Percentiles rank a stretch among this genome's conserved stretches.
These are phyloP conservation scores for Thozetella sp. DNA, from an alignment of 495 filamentous ascomycete genomes.

Conservation along the genomic window DNA sequence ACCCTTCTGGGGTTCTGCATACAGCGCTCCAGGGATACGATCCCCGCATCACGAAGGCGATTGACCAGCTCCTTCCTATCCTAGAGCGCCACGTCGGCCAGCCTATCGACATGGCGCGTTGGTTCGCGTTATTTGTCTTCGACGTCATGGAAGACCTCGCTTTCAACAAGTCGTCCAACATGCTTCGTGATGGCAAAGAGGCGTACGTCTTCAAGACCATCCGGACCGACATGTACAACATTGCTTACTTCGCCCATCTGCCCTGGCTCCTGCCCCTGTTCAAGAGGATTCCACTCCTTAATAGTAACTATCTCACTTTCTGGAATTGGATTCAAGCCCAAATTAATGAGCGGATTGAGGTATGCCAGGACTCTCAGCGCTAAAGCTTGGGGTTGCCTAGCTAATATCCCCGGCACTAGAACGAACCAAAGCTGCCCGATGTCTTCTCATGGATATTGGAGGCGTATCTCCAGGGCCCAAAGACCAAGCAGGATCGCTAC, in stretches of 20 bases:
- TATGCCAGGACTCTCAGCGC: too few species aligned
- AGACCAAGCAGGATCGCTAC: slow-evolving; percentile 29
- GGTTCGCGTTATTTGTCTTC: slow-evolving; percentile 49
- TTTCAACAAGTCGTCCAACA: slow-evolving; percentile 45
- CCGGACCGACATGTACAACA: slow-evolving; percentile 19
- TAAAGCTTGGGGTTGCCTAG: too few species aligned
- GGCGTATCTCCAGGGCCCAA: slow-evolving; percentile 27
- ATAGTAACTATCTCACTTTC: slow-evolving; percentile 16
- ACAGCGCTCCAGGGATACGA: slow-evolving; percentile 17
- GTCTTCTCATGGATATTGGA: slow-evolving; percentile 38
- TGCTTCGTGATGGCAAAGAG: slow-evolving; percentile 14
- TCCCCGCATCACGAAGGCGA: slow-evolving; percentile 16
- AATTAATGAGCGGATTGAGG: slow-evolving; percentile 34
- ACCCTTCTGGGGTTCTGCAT: too few species aligned
- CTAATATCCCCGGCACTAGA: too few species aligned
- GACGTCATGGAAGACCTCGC: slow-evolving; percentile 56
- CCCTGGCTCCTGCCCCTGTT: slow-evolving; percentile 21
- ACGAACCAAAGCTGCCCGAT: slow-evolving; percentile 34
- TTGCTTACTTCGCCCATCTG: slow-evolving; percentile 19
- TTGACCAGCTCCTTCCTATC: slow-evolving; percentile 13
- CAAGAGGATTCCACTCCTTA: slow-evolving; percentile 16
- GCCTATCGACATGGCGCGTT: slow-evolving; percentile 38
- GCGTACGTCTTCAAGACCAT: slow-evolving; percentile 17
- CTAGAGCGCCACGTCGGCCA: slow-evolving; percentile 5
- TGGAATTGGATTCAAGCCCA: slow-evolving; percentile 15